A percentile compares a stretch with the other conserved stretches of the same genome.
phyloP scores from a whole-genome alignment of 202 grass and related monocot species.

The Alloteropsis angusta region DNA sequence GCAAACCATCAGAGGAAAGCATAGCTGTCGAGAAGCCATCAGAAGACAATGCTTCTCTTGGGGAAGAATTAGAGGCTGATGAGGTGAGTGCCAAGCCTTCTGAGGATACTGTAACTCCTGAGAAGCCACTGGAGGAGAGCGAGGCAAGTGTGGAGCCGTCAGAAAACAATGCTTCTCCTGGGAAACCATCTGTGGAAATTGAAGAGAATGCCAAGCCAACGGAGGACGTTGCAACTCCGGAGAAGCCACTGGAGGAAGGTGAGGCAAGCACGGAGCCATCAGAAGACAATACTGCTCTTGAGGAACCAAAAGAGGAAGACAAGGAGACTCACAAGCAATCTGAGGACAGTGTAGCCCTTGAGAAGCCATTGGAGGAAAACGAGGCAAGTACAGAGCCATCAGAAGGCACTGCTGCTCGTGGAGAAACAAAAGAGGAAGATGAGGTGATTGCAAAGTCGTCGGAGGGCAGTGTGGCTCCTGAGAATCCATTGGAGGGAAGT shows the following conservation, averaged over 20 bases:
- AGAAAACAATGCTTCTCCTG: not conserved
- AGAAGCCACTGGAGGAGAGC: not conserved
- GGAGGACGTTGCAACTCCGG: not conserved
- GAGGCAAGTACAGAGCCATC: not conserved
- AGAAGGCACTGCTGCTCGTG: not conserved
- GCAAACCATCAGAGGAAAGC: not conserved
- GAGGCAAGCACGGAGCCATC: not conserved
- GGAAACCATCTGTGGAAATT: not conserved
- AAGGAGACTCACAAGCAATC: not conserved
- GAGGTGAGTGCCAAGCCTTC: not conserved
- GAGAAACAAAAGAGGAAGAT: slow-evolving; percentile 3
- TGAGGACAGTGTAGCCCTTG: not conserved
- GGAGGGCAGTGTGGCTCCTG: not conserved
- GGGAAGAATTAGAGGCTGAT: not conserved
- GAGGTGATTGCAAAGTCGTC: not conserved
- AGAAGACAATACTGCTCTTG: not conserved
- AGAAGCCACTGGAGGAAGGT: not conserved
- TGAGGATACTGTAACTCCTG: not conserved
- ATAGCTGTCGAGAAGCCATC: not conserved
- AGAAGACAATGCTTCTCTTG: not conserved
- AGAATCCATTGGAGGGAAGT: slow-evolving; percentile 6
- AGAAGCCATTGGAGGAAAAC: slow-evolving; percentile 2
- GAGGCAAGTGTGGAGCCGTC: not conserved
- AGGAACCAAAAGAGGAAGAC: not conserved
- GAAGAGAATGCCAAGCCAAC: not conserved